Percentiles rank a stretch among this genome's conserved stretches.
Conservation (phyloP, 345 rosid genomes). For the Hevea brasiliensis region DNA sequence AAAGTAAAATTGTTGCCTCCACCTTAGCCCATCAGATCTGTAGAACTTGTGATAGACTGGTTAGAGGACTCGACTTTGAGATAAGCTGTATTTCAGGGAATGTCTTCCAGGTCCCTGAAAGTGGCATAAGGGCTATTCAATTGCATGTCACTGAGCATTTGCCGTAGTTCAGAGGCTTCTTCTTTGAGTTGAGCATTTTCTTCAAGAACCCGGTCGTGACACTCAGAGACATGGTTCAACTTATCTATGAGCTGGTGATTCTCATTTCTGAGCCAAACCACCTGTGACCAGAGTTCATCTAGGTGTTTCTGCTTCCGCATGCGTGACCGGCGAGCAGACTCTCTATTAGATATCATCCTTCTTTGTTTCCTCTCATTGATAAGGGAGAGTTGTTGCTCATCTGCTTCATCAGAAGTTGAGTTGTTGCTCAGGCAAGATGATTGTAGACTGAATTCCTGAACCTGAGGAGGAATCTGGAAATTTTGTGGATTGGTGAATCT, state of each 20-base stretch:
- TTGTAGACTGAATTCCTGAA: slow-evolving; percentile 39
- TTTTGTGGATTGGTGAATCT: slow-evolving; percentile 34
- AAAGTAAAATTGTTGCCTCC: not conserved
- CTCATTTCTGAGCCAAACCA: slow-evolving; percentile 80
- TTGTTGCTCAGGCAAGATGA: slow-evolving; percentile 55
- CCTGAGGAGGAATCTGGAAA: slow-evolving; percentile 35
- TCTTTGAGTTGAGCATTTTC: slow-evolving; percentile 81
- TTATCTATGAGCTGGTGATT: slow-evolving; percentile 75
- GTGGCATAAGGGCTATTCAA: slow-evolving; percentile 48
- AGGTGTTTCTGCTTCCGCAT: slow-evolving; percentile 96
- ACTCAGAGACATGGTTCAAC: slow-evolving; percentile 64
- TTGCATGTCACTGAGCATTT: slow-evolving; percentile 60
- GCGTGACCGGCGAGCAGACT: slow-evolving; percentile 88
- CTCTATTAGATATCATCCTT: slow-evolving; percentile 94
- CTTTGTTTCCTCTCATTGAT: slow-evolving; percentile 85
- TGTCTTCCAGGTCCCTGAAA: slow-evolving; percentile 50
- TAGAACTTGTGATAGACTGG: slow-evolving; percentile 31
- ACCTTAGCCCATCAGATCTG: slow-evolving; percentile 36
- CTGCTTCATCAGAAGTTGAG: slow-evolving; percentile 85
- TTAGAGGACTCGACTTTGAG: slow-evolving; percentile 36
- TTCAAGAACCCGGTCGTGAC: slow-evolving; percentile 50
- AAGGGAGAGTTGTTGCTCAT: slow-evolving; percentile 53
- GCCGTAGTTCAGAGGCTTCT: slow-evolving; percentile 61
- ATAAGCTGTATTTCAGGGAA: slow-evolving; percentile 34
- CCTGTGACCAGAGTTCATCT: slow-evolving; percentile 91